These are phyloP conservation scores for Plasmodium chabaudi DNA, from an alignment of 169 alveolate genomes.

Conservation along the genomic window DNA sequence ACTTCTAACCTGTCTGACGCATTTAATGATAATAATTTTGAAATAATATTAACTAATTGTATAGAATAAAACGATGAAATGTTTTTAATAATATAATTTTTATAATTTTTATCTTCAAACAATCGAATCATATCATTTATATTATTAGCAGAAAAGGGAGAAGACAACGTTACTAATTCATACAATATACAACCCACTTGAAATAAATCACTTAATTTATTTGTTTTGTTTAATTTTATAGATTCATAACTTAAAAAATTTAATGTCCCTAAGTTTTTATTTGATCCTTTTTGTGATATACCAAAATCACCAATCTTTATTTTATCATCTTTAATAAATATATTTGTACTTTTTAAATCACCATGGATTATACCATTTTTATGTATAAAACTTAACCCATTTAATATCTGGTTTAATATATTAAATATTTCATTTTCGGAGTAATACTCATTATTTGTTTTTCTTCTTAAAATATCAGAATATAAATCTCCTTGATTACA, in stretches of 20 bases:
- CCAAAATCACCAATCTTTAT: slow-evolving; percentile 90
- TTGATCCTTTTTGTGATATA: slow-evolving; percentile 79
- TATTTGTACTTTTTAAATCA: slow-evolving; percentile 88
- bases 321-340: slow-evolving; percentile 83
- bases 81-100: slow-evolving; percentile 45
- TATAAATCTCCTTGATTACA: slow-evolving; percentile 73
- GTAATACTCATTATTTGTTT: slow-evolving; percentile 75
- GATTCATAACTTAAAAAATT: slow-evolving; percentile 74
- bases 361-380: slow-evolving; percentile 89
- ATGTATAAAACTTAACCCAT: slow-evolving; percentile 87
- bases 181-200: slow-evolving; percentile 80
- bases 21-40: slow-evolving; percentile 48
- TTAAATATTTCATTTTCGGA: slow-evolving; percentile 82
- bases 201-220: slow-evolving; percentile 78
- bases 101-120: slow-evolving; percentile 70
- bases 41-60: slow-evolving; percentile 47
- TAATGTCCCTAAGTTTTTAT: slow-evolving; percentile 62
- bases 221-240: slow-evolving; percentile 54
- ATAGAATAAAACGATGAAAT: slow-evolving; percentile 52
- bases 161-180: slow-evolving; percentile 79
- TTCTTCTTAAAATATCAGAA: slow-evolving; percentile 58
- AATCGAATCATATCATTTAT: slow-evolving; percentile 50
- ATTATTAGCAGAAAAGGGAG: slow-evolving; percentile 75
- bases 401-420: slow-evolving; percentile 85
- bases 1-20: slow-evolving; percentile 55